These are phyloP conservation scores for Dacryopinax spathularia DNA, from an alignment of 768 basidiomycete genomes.

Conservation along the genomic window DNA sequence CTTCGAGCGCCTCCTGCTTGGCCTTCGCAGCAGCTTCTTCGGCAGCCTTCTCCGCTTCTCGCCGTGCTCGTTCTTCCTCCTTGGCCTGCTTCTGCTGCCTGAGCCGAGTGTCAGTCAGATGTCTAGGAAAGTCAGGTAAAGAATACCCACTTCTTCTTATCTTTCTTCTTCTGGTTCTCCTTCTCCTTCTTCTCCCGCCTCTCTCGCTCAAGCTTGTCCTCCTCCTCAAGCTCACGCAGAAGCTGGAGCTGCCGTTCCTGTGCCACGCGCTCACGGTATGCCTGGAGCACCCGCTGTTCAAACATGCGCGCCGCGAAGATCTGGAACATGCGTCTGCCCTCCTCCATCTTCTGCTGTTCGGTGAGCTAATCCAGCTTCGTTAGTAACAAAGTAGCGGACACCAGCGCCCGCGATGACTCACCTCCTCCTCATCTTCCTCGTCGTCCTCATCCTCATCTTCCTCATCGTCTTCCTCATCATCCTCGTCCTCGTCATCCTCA, in stretches of 20 bases:
- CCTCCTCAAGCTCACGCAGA: constrained; percentile 87
- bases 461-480: constrained; percentile 51
- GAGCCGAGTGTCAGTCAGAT: constrained; percentile 4
- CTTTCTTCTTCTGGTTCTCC: constrained; percentile 97
- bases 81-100: constrained; percentile 87
- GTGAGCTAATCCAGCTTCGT: constrained; percentile 42
- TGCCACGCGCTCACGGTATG: constrained; percentile 92
- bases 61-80: constrained; percentile 75
- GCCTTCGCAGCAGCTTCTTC: constrained; percentile 69
- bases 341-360: constrained; percentile 97
- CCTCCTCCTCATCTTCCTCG: constrained; percentile 27
- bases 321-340: constrained; percentile 98
- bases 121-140: constrained; percentile 6
- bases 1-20: constrained; percentile 62
- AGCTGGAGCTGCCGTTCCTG: constrained; percentile 90
- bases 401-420: constrained; percentile 15
- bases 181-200: constrained; percentile 85
- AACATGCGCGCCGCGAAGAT: constrained; percentile 99
- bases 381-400: not conserved
- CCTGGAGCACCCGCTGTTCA: constrained; percentile 91
- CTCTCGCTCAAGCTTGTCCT: constrained; percentile 74
- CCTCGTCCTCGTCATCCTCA: constrained; percentile 45
- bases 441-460: constrained; percentile 40
- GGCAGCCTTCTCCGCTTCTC: constrained; percentile 72
- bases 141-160: constrained; percentile 71